Evolutionary conservation across 1,139 yeast genomes (phyloP), one percentile per base, ranked within the genome.

Genomic region (Suhomyces ambrosiae): DNA sequence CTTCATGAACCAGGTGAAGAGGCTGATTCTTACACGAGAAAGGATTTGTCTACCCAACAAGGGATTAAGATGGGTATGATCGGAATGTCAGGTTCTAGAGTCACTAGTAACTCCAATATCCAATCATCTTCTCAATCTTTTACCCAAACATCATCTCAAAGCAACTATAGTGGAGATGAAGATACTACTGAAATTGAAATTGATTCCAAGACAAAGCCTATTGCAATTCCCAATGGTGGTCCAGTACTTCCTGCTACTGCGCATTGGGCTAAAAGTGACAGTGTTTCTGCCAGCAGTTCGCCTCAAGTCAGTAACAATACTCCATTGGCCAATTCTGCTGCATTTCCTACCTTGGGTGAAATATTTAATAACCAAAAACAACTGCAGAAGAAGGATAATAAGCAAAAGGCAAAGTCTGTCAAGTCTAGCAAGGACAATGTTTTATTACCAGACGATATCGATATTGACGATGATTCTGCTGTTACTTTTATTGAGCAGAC

Each of bases 1-100:
- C 74, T 94, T 53, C 99, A 94, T 60, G 98, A 94, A 62, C 98
- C 98, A 3, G 98, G 99, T 43, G 99, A 94, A 67, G 98, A 94
- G 61, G 97, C 97, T 1, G 98, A 94, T 55, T 84, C 95, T 6
- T 92, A 88, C 63, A 87, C 96, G 23, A 82, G 96, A 63, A 94
- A 90, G 59, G 97, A 90, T 58, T 74, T 89, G 57, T 82, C 90
- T 10, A 86, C 95, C 11, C 86, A 86, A 57, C 89, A 86, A 54
- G 81, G 82, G 49, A 73, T 79, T 46, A 79, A 76, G 58, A 78
- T 79, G 78, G 74, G 77, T 28, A 69, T 65, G 71, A 63, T 67
- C 58, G 70, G 65, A 15, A 54, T 58, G 56, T 38, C 46, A 8
- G 52, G 50, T 13, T 44, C 49, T 6, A 36, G 52, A 32, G 45